These are phyloP conservation scores for Dionaea muscipula DNA, from an alignment of 179 eudicot species.

Conservation along the genomic window DNA sequence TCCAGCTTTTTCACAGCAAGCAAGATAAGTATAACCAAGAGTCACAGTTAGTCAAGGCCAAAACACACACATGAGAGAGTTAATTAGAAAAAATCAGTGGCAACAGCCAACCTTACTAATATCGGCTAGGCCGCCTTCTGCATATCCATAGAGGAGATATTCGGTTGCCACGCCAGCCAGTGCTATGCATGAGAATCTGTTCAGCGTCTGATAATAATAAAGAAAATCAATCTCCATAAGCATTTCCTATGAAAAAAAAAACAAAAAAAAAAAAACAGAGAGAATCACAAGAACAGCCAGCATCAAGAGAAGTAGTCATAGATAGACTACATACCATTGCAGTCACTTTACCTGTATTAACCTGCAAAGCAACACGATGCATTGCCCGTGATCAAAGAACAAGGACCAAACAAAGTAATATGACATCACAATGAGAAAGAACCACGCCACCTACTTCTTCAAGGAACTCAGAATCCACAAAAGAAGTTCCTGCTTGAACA, in stretches of 20 bases:
- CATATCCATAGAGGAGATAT: constrained; percentile 70
- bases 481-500: constrained; percentile 92
- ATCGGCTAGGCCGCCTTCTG: constrained; percentile 90
- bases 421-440: not conserved
- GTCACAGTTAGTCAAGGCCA: not conserved
- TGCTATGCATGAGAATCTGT: constrained; percentile 89
- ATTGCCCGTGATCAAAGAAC: constrained; percentile 1
- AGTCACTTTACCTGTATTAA: constrained; percentile 57
- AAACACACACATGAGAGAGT: not conserved
- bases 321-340: constrained; percentile 45
- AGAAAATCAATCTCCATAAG: constrained; percentile 9
- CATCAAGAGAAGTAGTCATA: not conserved
- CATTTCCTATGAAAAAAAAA: not conserved
- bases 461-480: constrained; percentile 76
- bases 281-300: too few relatives aligned
- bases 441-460: constrained; percentile 49
- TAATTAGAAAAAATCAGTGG: constrained; percentile 5
- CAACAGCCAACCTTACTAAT: constrained; percentile 55
- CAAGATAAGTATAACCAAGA: not conserved
- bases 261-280: too few relatives aligned
- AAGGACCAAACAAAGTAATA: not conserved
- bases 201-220: constrained; percentile 70
- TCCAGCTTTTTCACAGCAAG: constrained; percentile 48
- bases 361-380: constrained; percentile 45
- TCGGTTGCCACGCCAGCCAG: constrained; percentile 95